Evolutionary conservation across 2,329 filamentous ascomycete genomes (phyloP).

Genomic region (Rhynchosporium agropyri): DNA sequence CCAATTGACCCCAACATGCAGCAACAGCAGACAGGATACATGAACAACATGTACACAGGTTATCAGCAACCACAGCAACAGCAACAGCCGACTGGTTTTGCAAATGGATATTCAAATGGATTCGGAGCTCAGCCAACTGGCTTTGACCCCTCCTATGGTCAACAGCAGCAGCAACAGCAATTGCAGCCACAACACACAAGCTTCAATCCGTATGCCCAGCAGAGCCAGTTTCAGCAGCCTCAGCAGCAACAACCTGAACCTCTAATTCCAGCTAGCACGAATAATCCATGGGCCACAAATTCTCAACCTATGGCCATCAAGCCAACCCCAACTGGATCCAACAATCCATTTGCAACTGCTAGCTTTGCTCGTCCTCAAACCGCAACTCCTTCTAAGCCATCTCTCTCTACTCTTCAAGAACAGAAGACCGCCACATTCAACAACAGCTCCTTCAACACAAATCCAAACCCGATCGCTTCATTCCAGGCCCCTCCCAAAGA

Average conservation of each 20-base stretch:
- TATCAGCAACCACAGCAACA: constrained; percentile 40
- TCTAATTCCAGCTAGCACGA: constrained; percentile 74
- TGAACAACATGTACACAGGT: constrained; percentile 57
- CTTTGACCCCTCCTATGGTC: constrained; percentile 67
- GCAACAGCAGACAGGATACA: constrained; percentile 80
- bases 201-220: constrained; percentile 57
- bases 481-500: constrained; percentile 53
- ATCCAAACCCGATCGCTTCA: constrained; percentile 56
- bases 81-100: constrained; percentile 64
- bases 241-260: constrained; percentile 59
- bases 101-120: constrained; percentile 70
- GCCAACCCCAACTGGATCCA: constrained; percentile 89
- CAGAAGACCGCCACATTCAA: constrained; percentile 69
- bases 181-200: constrained; percentile 56
- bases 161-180: constrained; percentile 59
- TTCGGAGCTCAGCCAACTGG: constrained; percentile 70
- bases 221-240: constrained; percentile 45
- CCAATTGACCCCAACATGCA: constrained; percentile 79
- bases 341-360: constrained; percentile 85
- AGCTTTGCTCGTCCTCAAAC: constrained; percentile 66
- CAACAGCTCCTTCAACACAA: constrained; percentile 45
- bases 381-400: constrained; percentile 62
- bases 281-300: constrained; percentile 87
- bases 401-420: constrained; percentile 76
- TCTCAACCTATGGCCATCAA: constrained; percentile 67